A percentile compares a stretch with the other conserved stretches of the same genome.
Conservation (phyloP, 805 yeast genomes). For the Sugiyamaella smithiae region DNA sequence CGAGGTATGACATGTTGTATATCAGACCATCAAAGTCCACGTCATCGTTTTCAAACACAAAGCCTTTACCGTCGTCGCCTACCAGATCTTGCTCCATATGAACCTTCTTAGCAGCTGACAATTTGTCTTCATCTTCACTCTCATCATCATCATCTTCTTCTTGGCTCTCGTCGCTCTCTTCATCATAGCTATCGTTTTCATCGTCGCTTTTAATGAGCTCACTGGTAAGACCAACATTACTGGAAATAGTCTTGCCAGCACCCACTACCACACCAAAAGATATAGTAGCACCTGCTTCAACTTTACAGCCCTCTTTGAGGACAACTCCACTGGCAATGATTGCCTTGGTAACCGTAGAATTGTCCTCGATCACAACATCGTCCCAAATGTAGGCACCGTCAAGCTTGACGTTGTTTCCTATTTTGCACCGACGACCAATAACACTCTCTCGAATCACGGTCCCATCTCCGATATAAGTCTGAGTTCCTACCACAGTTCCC, state of each 20-base stretch:
- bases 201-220: constrained; percentile 35
- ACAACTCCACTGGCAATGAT: constrained; percentile 66
- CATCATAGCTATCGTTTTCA: constrained; percentile 30
- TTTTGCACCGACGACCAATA: constrained; percentile 80
- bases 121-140: constrained; percentile 6
- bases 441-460: constrained; percentile 65
- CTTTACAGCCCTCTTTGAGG: constrained; percentile 49
- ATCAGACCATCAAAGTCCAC: constrained; percentile 25
- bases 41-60: constrained; percentile 21
- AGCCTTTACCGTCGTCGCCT: constrained; percentile 42
- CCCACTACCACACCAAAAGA: constrained; percentile 74
- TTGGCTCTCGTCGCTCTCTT: constrained; percentile 19
- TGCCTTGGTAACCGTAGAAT: constrained; percentile 54
- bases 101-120: neutral
- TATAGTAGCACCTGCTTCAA: constrained; percentile 72
- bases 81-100: constrained; percentile 23
- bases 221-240: constrained; percentile 14
- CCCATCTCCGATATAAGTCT: constrained; percentile 73
- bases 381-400: constrained; percentile 86
- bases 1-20: constrained; percentile 30
- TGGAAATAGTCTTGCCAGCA: constrained; percentile 46
- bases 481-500: constrained; percentile 78
- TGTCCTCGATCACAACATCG: constrained; percentile 67
- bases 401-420: constrained; percentile 73
- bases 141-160: constrained; percentile 14